Base-by-base conservation (phyloP, 2,329 filamentous ascomycete genomes). In the Sphaerostilbella broomeana region DNA sequence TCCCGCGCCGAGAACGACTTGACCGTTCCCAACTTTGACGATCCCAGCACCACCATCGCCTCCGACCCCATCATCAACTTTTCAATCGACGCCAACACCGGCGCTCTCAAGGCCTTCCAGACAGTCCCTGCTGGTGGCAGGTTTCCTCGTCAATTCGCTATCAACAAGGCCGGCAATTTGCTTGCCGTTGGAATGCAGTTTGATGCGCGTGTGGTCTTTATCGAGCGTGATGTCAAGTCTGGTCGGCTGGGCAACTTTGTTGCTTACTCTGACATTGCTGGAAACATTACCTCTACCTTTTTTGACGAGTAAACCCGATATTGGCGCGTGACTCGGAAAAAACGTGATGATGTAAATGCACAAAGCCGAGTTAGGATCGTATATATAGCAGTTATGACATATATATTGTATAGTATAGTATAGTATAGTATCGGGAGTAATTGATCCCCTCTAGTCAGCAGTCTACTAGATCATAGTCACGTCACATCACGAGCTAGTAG, bases 61-160 rank as follows among this genome's bases (percentile, higher is more conserved):
- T 81, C 79, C 0, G 81, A 86, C 57, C 73, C 81, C 1, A 61
- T 89, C 38, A 70, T 81, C 44, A 77, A 68, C 43, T 86, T 77
- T 63, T 53, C 63, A 40, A 72, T 86, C 48, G 60, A 77, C 49
- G 43, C 53, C 2, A 47, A 55, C 11, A 72, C 70, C n/a, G 82
- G 81, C 6, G 64, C 59, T 1, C 65, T 86, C 18, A 59, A 53
- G 1, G 69, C 76, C 40, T 56, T 75, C 3, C 72, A 81, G 50
- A 66, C 77, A 19, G 70, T 71, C n/a, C 68, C 81, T 0, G 72
- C 78, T 0, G 80, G 81, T 34, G 85, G 85, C 3, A 58, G 63
- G 6, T 73, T 70, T 40, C 84, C 85, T 0, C 71, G 84, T 16
- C 80, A 83, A 27, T 83, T 86, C 57, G 73, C 70, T 35, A 61